phyloP scores from a whole-genome alignment of 441 rosid species.

The Euphorbia schlechtendalii region DNA sequence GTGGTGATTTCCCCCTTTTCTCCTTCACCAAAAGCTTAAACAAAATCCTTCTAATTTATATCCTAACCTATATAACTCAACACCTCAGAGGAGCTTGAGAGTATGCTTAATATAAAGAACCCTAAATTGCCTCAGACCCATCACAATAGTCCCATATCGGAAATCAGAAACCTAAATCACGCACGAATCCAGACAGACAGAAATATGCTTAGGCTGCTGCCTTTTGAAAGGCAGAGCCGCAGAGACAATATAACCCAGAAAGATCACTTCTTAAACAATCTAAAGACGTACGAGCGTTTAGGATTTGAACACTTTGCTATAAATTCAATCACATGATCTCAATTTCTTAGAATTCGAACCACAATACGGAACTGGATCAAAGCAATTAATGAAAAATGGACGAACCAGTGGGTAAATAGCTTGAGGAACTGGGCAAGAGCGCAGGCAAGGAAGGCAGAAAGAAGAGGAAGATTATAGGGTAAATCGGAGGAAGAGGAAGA shows the following conservation, averaged over 20 bases:
- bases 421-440: slow-evolving; percentile 95
- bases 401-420: slow-evolving; percentile 87
- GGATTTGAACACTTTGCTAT: neutral
- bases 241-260: neutral
- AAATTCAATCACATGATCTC: neutral
- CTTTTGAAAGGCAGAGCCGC: too few species aligned
- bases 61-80: neutral
- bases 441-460: slow-evolving; percentile 82
- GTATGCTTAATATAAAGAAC: too few species aligned
- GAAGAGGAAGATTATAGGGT: slow-evolving; percentile 69
- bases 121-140: too few species aligned
- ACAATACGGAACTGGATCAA: neutral
- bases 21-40: neutral
- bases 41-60: neutral
- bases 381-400: neutral
- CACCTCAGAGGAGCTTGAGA: too few species aligned
- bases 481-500: slow-evolving; percentile 29
- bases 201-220: neutral
- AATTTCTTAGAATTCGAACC: too few species aligned
- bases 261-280: too few species aligned
- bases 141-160: neutral
- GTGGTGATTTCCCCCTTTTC: neutral
- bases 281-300: too few species aligned
- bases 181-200: neutral
- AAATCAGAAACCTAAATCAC: neutral